A percentile compares a stretch with the other conserved stretches of the same genome.
These are phyloP conservation scores for Paramecium octaurelia DNA, from an alignment of 73 alveolate genomes.

Conservation along the genomic window DNA sequence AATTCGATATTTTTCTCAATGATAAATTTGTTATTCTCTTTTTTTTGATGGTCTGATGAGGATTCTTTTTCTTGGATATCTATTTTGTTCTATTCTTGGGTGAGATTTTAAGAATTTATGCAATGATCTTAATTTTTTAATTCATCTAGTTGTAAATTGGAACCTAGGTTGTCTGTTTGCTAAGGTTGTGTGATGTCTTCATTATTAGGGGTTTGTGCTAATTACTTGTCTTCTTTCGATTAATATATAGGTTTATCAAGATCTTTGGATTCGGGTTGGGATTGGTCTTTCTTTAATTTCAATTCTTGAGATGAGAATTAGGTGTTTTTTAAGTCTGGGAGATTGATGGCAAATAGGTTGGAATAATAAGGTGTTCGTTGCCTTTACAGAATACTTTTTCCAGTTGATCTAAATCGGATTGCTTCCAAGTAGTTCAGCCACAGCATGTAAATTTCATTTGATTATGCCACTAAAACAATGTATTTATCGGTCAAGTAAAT, in stretches of 20 bases:
- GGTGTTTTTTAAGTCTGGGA: background rate
- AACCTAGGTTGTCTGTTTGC: background rate
- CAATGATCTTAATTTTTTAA: background rate
- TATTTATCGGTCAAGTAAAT: background rate
- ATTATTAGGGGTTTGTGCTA: background rate
- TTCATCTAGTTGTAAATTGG: background rate
- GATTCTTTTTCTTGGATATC: background rate
- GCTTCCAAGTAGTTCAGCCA: slow-evolving; percentile 18
- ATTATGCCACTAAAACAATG: background rate
- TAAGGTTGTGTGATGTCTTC: background rate
- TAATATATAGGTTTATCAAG: background rate
- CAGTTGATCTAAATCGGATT: background rate
- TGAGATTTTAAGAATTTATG: background rate
- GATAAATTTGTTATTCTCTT: background rate
- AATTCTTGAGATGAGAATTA: background rate
- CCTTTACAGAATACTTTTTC: background rate
- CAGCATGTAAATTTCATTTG: background rate
- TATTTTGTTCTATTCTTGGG: background rate
- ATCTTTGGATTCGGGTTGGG: background rate
- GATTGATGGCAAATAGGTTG: background rate
- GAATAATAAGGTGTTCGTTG: background rate
- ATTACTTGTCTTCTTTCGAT: background rate
- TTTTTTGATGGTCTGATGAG: background rate
- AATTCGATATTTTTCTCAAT: background rate
- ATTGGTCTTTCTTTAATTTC: background rate